Evolutionary conservation across 1,139 yeast genomes (phyloP).

Genomic region (Protomyces inouyei): DNA sequence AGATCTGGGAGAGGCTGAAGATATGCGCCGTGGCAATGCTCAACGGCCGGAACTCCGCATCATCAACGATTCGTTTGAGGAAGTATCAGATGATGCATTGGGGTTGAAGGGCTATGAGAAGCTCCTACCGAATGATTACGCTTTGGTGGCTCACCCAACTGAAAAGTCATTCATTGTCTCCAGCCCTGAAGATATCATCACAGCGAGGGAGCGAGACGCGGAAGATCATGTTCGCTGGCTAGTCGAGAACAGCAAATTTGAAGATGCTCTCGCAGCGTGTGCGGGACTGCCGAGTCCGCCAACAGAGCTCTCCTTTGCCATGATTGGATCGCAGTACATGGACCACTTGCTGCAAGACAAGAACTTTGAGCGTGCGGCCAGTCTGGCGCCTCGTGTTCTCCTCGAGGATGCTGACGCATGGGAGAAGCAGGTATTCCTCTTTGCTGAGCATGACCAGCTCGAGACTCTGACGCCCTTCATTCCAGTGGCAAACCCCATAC

Average conservation of each 20-base stretch:
- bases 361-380: slow-evolving; percentile 57
- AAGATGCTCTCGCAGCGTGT: slow-evolving; percentile 75
- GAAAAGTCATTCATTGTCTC: slow-evolving; percentile 57
- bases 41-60: slow-evolving; percentile 64
- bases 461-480: slow-evolving; percentile 50
- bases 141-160: slow-evolving; percentile 43
- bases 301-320: slow-evolving; percentile 46
- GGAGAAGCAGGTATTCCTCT: slow-evolving; percentile 60
- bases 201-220: slow-evolving; percentile 64
- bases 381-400: slow-evolving; percentile 48
- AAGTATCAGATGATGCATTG: slow-evolving; percentile 77
- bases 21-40: slow-evolving; percentile 29
- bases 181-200: slow-evolving; percentile 76
- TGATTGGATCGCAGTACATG: slow-evolving; percentile 59
- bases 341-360: slow-evolving; percentile 50
- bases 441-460: slow-evolving; percentile 50
- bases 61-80: slow-evolving; percentile 61
- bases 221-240: slow-evolving; percentile 73
- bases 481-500: slow-evolving; percentile 42
- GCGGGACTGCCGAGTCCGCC: slow-evolving; percentile 50
- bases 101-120: slow-evolving; percentile 56
- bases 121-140: slow-evolving; percentile 76
- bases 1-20: slow-evolving; percentile 31
- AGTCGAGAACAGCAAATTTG: slow-evolving; percentile 49
- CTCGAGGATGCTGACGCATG: slow-evolving; percentile 47